Conservation (phyloP, 805 yeast species). For the Suhomyces vadensis region DNA sequence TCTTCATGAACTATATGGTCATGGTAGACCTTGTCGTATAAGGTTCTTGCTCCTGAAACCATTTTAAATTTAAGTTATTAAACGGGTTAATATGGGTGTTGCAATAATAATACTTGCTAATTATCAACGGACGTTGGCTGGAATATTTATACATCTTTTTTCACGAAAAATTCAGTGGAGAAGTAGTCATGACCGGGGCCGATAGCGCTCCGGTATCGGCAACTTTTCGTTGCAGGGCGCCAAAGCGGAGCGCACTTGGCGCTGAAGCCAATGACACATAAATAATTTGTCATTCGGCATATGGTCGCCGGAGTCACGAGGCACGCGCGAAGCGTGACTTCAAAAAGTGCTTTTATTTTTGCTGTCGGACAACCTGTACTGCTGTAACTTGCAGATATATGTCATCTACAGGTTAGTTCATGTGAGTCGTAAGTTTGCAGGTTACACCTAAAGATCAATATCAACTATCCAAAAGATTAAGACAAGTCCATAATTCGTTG, state of each 20-base stretch:
- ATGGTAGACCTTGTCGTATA: conserved; percentile 94
- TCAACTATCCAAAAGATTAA: neutral
- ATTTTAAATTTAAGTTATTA: conserved; percentile 4
- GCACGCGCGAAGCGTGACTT: neutral
- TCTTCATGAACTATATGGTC: conserved; percentile 92
- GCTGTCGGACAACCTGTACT: too few relatives aligned
- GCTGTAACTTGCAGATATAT: too few relatives aligned
- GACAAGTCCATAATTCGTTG: neutral
- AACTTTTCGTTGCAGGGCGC: too few relatives aligned
- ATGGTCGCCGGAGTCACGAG: neutral
- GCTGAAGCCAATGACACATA: conserved; percentile 1
- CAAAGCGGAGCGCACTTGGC: neutral
- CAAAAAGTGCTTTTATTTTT: too few relatives aligned
- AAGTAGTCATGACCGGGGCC: conserved; percentile 1
- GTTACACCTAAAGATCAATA: neutral
- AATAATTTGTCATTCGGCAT: conserved; percentile 1
- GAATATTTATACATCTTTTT: conserved; percentile 2
- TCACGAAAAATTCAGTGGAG: neutral
- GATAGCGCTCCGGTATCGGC: conserved; percentile 10
- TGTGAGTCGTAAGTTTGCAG: neutral
- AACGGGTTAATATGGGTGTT: too few relatives aligned
- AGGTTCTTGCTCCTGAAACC: conserved; percentile 47
- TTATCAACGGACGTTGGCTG: neutral
- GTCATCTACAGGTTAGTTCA: neutral
- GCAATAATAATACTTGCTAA: neutral